Percentiles rank a stretch among this genome's conserved stretches.
Evolutionary conservation across 2,329 filamentous ascomycete genomes (phyloP).

Genomic region (Botrytis paeoniae): DNA sequence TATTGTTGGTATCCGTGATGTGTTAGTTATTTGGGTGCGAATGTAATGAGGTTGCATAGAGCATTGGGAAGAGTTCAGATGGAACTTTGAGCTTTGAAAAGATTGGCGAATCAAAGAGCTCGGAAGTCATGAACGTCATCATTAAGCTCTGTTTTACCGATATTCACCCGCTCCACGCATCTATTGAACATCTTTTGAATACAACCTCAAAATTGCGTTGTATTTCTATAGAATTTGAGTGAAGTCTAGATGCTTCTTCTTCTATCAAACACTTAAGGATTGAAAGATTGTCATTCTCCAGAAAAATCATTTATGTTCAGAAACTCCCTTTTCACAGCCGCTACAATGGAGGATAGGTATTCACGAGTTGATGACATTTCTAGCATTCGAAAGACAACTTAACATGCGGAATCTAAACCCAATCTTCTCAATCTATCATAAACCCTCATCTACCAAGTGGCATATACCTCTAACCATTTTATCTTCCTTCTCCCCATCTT

Average conservation of each 20-base stretch:
- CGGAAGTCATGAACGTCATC: conserved; percentile 1
- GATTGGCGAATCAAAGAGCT: conserved; percentile 10
- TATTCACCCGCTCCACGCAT: background rate
- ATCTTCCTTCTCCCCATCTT: background rate
- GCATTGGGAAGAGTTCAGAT: background rate
- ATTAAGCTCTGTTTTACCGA: background rate
- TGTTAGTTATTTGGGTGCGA: background rate
- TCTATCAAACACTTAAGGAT: too few species aligned
- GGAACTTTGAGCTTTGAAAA: conserved; percentile 1
- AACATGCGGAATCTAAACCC: background rate
- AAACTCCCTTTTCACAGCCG: background rate
- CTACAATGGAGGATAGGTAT: background rate
- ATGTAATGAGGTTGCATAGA: background rate
- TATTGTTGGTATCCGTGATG: background rate
- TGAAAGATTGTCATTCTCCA: too few species aligned
- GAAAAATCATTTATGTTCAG: too few species aligned
- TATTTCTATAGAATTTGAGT: background rate
- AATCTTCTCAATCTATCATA: background rate
- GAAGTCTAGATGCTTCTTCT: background rate
- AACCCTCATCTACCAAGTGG: background rate
- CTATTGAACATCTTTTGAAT: background rate
- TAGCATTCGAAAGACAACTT: background rate
- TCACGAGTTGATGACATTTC: background rate
- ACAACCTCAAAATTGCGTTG: background rate
- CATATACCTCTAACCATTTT: background rate